Conservation (phyloP, 139 green algal species). For the Parachlorella kessleri region DNA sequence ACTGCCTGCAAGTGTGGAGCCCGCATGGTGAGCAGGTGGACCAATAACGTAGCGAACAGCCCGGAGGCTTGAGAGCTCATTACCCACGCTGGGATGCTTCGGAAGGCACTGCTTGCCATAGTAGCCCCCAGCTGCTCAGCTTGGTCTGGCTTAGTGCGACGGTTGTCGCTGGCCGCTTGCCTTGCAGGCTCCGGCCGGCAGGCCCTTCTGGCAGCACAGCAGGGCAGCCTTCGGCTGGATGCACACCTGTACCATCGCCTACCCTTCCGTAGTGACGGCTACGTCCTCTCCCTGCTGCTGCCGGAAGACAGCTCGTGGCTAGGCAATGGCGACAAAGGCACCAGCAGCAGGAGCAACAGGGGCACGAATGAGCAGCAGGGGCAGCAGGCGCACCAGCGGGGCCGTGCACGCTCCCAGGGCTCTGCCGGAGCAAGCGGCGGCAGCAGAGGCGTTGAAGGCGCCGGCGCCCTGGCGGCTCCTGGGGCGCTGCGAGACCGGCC, state of each 20-base stretch:
- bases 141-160: slow-evolving; percentile 13
- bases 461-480: neutral
- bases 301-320: slow-evolving; percentile 21
- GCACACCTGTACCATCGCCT: slow-evolving; percentile 55
- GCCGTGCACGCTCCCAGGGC: slow-evolving; percentile 27
- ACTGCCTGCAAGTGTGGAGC: slow-evolving; percentile 9
- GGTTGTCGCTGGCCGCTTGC: slow-evolving; percentile 20
- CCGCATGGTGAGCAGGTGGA: slow-evolving; percentile 17
- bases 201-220: neutral
- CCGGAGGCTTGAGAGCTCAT: no score
- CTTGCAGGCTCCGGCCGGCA: slow-evolving; percentile 34
- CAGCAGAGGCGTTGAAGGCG: neutral
- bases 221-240: neutral
- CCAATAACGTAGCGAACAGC: no score
- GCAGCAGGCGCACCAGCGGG: neutral
- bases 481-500: slow-evolving; percentile 5
- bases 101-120: slow-evolving; percentile 8
- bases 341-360: neutral
- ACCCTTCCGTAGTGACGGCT: slow-evolving; percentile 49
- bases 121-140: slow-evolving; percentile 27
- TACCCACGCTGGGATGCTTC: neutral
- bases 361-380: no score
- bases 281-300: slow-evolving; percentile 65
- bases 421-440: slow-evolving; percentile 13
- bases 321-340: slow-evolving; percentile 9